Percentiles rank a stretch among this genome's conserved stretches.
phyloP scores from a whole-genome alignment of 495 filamentous ascomycete genomes.

The Penicillium flavigenum region DNA sequence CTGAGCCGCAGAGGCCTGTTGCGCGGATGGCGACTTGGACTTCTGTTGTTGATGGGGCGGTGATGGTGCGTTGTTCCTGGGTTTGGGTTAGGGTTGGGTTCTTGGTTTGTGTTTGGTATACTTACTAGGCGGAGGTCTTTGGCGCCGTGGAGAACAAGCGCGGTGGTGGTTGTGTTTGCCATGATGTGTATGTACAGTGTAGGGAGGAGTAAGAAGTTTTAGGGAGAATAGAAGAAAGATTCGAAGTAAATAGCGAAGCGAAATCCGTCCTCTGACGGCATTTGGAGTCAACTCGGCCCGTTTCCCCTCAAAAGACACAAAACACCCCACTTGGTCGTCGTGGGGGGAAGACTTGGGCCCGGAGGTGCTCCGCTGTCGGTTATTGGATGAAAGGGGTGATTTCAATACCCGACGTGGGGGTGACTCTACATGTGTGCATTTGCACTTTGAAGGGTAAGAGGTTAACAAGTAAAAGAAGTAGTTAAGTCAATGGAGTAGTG shows the following conservation, averaged over 20 bases:
- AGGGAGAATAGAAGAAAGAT: not conserved
- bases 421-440: not conserved
- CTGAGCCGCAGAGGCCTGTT: slow-evolving; percentile 80
- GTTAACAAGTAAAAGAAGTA: not conserved
- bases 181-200: slow-evolving; percentile 14
- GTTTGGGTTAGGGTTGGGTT: slow-evolving; percentile 11
- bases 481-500: not conserved
- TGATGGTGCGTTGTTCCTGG: slow-evolving; percentile 45
- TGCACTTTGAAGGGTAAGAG: not conserved
- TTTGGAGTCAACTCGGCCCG: slow-evolving; percentile 18
- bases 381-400: slow-evolving; percentile 24
- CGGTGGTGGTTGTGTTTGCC: slow-evolving; percentile 42
- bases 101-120: slow-evolving; percentile 1
- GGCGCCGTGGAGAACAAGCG: slow-evolving; percentile 68
- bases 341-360: slow-evolving; percentile 11
- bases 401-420: slow-evolving; percentile 38
- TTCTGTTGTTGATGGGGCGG: slow-evolving; percentile 51
- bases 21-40: slow-evolving; percentile 73
- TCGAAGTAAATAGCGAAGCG: not conserved
- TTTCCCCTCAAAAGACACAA: slow-evolving; percentile 13
- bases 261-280: not conserved
- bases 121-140: slow-evolving; percentile 66
- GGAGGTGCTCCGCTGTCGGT: slow-evolving; percentile 40
- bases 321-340: slow-evolving; percentile 1
- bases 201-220: not conserved